A percentile compares a stretch with the other conserved stretches of the same genome.
Evolutionary conservation across 2,329 filamentous ascomycete species (phyloP).

Genomic region (Alternaria angustiovoidea): DNA sequence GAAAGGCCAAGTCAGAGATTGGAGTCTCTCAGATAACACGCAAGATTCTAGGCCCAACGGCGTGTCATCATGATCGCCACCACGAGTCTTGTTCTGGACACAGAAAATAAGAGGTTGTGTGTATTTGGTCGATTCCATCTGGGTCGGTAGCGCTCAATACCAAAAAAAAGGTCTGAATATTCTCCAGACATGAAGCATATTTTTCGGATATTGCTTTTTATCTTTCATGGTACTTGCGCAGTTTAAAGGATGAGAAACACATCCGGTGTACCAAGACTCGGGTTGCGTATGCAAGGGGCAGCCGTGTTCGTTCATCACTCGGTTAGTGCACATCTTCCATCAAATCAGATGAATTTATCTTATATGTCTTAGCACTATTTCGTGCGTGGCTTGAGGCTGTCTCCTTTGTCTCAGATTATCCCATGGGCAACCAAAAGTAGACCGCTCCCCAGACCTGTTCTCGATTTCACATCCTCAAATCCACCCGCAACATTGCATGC

Average conservation of each 20-base stretch:
- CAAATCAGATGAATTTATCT: constrained; percentile 4
- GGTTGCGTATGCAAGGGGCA: constrained; percentile 12
- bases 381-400: neutral
- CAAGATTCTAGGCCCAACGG: constrained; percentile 1
- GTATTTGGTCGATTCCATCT: neutral
- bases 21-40: constrained; percentile 46
- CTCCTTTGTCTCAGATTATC: neutral
- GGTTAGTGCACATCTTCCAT: constrained; percentile 2
- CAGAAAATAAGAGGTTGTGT: neutral
- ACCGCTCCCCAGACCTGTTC: neutral
- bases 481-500: neutral
- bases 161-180: neutral
- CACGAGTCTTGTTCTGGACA: neutral
- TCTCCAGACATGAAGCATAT: neutral
- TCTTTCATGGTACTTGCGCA: neutral
- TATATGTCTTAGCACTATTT: neutral
- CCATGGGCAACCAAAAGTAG: neutral
- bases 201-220: neutral
- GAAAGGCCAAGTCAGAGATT: constrained; percentile 94
- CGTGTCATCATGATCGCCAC: neutral
- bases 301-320: neutral
- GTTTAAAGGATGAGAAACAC: neutral
- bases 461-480: neutral
- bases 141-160: neutral
- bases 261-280: neutral